These are phyloP conservation scores for Penicillium frequentans DNA, from an alignment of 2,329 filamentous ascomycete genomes.

Conservation along the genomic window DNA sequence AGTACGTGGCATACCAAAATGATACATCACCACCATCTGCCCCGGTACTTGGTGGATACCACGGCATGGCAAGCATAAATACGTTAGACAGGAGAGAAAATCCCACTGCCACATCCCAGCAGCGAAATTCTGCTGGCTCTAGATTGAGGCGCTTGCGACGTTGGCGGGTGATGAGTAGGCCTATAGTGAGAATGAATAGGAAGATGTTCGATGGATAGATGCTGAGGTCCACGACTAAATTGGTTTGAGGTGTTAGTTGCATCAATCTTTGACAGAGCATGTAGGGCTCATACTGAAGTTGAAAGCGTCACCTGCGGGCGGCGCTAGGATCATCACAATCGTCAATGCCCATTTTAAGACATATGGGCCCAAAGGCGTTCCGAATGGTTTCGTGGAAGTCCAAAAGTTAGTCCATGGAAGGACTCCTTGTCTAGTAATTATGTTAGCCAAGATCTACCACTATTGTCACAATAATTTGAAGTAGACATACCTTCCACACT, in stretches of 20 bases:
- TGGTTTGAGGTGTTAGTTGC: neutral
- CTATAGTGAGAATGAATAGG: slow-evolving; percentile 55
- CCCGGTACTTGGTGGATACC: slow-evolving; percentile 66
- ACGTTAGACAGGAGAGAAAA: slow-evolving; percentile 62
- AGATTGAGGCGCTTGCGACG: slow-evolving; percentile 55
- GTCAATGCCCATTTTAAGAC: slow-evolving; percentile 59
- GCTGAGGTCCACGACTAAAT: slow-evolving; percentile 58
- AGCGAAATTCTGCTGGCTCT: slow-evolving; percentile 53
- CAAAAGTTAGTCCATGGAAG: slow-evolving; percentile 62
- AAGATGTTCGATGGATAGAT: slow-evolving; percentile 63
- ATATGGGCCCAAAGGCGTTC: slow-evolving; percentile 62
- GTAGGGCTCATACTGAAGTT: slow-evolving; percentile 51
- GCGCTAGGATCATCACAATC: slow-evolving; percentile 59
- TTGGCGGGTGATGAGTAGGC: slow-evolving; percentile 59
- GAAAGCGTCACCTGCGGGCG: slow-evolving; percentile 65
- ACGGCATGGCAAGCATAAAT: slow-evolving; percentile 68
- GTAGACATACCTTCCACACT: slow-evolving; percentile 53
- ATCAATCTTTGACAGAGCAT: neutral
- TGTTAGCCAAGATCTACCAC: neutral
- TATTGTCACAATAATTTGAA: neutral
- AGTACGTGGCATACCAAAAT: slow-evolving; percentile 74
- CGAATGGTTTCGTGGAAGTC: slow-evolving; percentile 64
- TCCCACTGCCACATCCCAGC: slow-evolving; percentile 59
- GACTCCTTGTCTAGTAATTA: slow-evolving; percentile 54
- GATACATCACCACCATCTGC: slow-evolving; percentile 63